These are phyloP conservation scores for Teratosphaeria nubilosa DNA, from an alignment of 2,329 filamentous ascomycete species.

Conservation along the genomic window DNA sequence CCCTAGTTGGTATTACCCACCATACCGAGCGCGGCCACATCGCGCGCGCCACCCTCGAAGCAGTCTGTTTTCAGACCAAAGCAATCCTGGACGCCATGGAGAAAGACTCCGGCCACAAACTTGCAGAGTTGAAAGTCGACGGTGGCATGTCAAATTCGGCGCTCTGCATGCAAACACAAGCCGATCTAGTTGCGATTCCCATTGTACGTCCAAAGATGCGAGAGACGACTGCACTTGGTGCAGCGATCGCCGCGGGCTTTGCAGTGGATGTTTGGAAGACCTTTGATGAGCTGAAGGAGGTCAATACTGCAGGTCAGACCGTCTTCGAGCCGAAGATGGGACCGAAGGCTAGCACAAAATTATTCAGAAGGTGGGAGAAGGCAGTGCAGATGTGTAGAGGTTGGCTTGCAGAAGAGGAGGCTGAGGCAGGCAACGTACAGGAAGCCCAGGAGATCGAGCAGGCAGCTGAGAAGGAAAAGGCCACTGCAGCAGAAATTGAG, in stretches of 20 bases:
- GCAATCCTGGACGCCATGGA: slow-evolving; percentile 90
- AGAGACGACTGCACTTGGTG: slow-evolving; percentile 80
- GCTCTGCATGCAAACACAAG: slow-evolving; percentile 84
- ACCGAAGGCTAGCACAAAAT: slow-evolving; percentile 44
- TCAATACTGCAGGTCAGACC: slow-evolving; percentile 60
- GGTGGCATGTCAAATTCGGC: slow-evolving; percentile 84
- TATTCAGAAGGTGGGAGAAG: slow-evolving; percentile 64
- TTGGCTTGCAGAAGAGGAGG: slow-evolving; percentile 45
- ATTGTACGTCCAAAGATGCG: slow-evolving; percentile 80
- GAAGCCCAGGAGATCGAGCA: neutral
- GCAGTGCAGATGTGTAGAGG: slow-evolving; percentile 71
- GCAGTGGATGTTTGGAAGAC: slow-evolving; percentile 69
- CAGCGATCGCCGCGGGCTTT: slow-evolving; percentile 81
- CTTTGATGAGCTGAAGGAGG: slow-evolving; percentile 61
- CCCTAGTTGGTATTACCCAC: slow-evolving; percentile 32
- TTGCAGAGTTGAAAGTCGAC: slow-evolving; percentile 70
- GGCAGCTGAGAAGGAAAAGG: slow-evolving; percentile 1
- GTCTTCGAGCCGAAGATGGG: slow-evolving; percentile 60
- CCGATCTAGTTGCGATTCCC: slow-evolving; percentile 73
- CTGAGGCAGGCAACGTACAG: neutral
- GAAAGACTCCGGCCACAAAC: slow-evolving; percentile 65
- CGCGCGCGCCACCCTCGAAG: slow-evolving; percentile 79
- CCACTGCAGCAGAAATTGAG: neutral
- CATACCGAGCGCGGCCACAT: slow-evolving; percentile 80
- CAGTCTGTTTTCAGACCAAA: slow-evolving; percentile 85